These are phyloP conservation scores for Tulasnella sp. DNA, from an alignment of 768 basidiomycete genomes.

Conservation along the genomic window DNA sequence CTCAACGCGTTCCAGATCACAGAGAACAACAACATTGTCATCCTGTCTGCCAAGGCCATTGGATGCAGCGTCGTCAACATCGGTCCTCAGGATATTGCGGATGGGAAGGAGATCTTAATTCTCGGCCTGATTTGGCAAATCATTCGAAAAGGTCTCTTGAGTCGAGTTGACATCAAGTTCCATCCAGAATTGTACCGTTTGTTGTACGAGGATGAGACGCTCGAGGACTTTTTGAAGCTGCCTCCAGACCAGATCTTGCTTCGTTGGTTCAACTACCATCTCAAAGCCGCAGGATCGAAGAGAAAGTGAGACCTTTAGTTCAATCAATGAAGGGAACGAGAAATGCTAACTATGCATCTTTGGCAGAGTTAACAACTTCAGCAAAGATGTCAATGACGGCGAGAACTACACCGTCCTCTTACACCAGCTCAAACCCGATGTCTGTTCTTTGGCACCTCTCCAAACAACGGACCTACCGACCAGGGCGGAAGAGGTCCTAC, in stretches of 20 bases:
- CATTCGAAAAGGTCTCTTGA: conserved; percentile 86
- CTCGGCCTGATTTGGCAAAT: conserved; percentile 98
- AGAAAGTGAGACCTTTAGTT: conserved; percentile 47
- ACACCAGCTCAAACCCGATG: conserved; percentile 89
- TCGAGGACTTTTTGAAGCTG: conserved; percentile 87
- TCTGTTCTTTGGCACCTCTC: conserved; percentile 85
- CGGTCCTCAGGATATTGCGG: conserved; percentile 83
- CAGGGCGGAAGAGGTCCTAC: conserved; percentile 88
- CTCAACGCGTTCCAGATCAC: conserved; percentile 99
- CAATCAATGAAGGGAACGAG: background rate
- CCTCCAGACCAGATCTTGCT: conserved; percentile 96
- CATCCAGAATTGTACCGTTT: conserved; percentile 95
- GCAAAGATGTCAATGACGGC: conserved; percentile 91
- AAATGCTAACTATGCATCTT: background rate
- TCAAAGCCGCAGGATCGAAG: conserved; percentile 90
- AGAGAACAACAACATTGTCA: conserved; percentile 99
- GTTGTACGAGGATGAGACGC: conserved; percentile 93
- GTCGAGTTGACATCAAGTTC: conserved; percentile 94
- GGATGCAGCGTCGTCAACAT: conserved; percentile 99
- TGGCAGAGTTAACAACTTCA: conserved; percentile 89
- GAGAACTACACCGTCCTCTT: conserved; percentile 97
- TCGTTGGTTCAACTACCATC: conserved; percentile 99
- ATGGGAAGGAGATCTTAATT: conserved; percentile 92
- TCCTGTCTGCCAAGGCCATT: conserved; percentile 95
- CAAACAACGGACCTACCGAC: conserved; percentile 74